These are phyloP conservation scores for Termitomyces sp. DNA, from an alignment of 768 basidiomycete genomes.

Conservation along the genomic window DNA sequence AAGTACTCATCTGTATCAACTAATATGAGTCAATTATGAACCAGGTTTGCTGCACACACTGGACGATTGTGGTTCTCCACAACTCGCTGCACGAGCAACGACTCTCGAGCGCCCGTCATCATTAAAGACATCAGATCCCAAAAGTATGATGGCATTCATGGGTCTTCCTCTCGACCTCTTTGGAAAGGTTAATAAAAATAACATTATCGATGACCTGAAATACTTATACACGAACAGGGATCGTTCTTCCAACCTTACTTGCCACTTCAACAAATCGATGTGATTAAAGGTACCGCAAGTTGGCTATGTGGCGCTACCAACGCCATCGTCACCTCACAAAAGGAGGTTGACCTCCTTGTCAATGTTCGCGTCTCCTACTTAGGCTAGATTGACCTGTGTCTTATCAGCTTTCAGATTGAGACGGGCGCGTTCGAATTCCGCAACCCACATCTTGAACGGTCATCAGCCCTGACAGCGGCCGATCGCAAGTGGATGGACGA, in stretches of 20 bases:
- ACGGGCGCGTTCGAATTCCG: conserved; percentile 83
- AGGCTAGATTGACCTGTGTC: background rate
- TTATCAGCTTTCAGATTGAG: conserved; percentile 57
- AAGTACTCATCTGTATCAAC: background rate
- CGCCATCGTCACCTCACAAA: conserved; percentile 89
- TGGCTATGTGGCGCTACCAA: conserved; percentile 98
- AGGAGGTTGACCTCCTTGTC: conserved; percentile 85
- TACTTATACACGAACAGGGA: conserved; percentile 43
- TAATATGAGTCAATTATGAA: background rate
- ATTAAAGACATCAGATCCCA: conserved; percentile 81
- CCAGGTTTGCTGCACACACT: conserved; percentile 82
- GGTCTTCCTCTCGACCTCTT: conserved; percentile 95
- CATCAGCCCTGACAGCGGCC: conserved; percentile 79
- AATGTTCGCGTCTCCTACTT: conserved; percentile 45
- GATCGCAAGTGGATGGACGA: conserved; percentile 99
- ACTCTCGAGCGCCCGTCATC: conserved; percentile 64
- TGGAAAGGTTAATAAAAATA: conserved; percentile 56
- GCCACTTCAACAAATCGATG: conserved; percentile 91
- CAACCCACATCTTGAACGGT: conserved; percentile 73
- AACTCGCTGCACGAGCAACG: conserved; percentile 62
- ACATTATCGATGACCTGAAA: background rate
- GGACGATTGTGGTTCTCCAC: conserved; percentile 89
- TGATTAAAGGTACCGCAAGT: conserved; percentile 70
- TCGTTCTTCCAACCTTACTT: conserved; percentile 98
- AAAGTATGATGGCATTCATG: conserved; percentile 86